Conservation (phyloP, 176 grass and related monocot species). For the Avena insularis region DNA sequence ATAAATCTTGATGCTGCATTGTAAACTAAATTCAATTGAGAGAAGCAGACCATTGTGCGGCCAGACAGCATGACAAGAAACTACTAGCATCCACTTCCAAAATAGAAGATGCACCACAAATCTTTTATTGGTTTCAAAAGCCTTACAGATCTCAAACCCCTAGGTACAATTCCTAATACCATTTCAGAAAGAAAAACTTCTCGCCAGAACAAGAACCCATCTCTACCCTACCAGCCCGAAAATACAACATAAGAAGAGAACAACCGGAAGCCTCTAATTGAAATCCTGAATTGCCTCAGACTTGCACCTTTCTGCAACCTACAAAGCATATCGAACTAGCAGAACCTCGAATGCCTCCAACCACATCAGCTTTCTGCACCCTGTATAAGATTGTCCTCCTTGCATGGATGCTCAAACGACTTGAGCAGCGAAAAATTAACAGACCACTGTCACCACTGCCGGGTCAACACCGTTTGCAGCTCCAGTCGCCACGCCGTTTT, state of each 20-base stretch:
- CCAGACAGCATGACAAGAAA: not conserved
- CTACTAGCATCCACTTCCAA: not conserved
- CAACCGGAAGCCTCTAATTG: not conserved
- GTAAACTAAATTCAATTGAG: too few relatives aligned
- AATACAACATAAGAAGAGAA: not conserved
- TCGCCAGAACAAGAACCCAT: not conserved
- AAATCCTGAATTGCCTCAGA: constrained; percentile 31
- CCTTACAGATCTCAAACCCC: constrained; percentile 42
- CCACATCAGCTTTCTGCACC: constrained; percentile 5
- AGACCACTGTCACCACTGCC: too few relatives aligned
- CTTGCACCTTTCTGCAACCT: constrained; percentile 46
- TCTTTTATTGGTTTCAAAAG: constrained; percentile 27
- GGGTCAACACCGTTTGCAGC: too few relatives aligned
- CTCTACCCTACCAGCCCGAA: constrained; percentile 30
- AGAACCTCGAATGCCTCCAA: constrained; percentile 10
- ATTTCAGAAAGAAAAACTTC: not conserved
- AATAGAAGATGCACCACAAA: not conserved
- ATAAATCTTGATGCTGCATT: too few relatives aligned
- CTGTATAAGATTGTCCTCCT: not conserved
- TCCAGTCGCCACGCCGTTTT: too few relatives aligned
- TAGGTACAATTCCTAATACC: constrained; percentile 38
- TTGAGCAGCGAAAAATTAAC: constrained; percentile 21
- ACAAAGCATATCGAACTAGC: not conserved
- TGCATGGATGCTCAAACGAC: not conserved
- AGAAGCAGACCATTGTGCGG: too few relatives aligned